These are phyloP conservation scores for Epichloe coenophiala DNA, from an alignment of 2,329 filamentous ascomycete genomes.

Conservation along the genomic window DNA sequence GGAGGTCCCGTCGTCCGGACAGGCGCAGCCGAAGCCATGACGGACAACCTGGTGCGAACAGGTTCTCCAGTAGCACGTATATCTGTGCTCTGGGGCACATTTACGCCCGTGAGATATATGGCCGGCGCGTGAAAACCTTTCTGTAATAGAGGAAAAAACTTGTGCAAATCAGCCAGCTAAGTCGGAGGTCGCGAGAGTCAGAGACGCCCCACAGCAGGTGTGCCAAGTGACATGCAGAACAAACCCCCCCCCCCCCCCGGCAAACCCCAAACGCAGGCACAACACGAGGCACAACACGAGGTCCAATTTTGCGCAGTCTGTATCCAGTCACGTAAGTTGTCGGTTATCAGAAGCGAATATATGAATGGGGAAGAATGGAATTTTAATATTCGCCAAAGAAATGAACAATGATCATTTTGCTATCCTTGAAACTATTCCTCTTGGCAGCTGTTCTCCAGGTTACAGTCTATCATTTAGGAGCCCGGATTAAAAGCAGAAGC, in stretches of 20 bases:
- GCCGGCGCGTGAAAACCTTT: neutral
- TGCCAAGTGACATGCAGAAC: no score
- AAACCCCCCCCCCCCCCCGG: no score
- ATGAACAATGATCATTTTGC: neutral
- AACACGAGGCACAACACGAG: no score
- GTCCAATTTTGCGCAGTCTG: no score
- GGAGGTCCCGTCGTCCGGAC: slow-evolving; percentile 1
- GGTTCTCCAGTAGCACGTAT: slow-evolving; percentile 2
- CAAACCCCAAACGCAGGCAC: no score
- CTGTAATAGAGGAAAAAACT: no score
- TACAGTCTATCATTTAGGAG: neutral
- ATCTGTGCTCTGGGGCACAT: neutral
- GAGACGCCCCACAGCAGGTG: no score
- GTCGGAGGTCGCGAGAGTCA: no score
- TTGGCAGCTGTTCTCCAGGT: neutral
- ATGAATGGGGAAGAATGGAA: no score
- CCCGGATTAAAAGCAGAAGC: neutral
- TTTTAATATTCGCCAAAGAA: neutral
- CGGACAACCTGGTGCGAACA: slow-evolving; percentile 1
- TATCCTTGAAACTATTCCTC: neutral
- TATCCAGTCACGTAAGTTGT: no score
- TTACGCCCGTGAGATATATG: neutral
- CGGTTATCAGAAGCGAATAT: no score
- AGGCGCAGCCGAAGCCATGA: slow-evolving; percentile 10
- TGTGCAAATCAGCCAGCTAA: no score